phyloP scores from a whole-genome alignment of 257 asterid species.

The Solanum dulcamara region DNA sequence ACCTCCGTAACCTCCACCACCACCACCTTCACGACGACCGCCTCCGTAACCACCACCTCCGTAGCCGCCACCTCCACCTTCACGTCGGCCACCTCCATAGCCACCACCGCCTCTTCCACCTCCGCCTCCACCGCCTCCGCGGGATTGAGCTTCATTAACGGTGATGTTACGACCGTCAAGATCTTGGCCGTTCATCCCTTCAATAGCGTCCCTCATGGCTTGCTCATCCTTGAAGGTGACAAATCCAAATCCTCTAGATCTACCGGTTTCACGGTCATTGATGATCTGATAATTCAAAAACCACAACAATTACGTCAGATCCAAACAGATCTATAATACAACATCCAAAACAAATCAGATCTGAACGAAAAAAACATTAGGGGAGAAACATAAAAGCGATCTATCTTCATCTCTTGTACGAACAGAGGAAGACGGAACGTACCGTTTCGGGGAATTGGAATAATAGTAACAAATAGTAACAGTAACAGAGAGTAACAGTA shows the following conservation, averaged over 20 bases:
- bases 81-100: slow-evolving; percentile 5
- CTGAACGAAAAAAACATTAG: neutral
- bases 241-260: slow-evolving; percentile 92
- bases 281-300: slow-evolving; percentile 31
- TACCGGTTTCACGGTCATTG: slow-evolving; percentile 85
- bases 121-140: slow-evolving; percentile 23
- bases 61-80: slow-evolving; percentile 22
- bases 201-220: slow-evolving; percentile 69
- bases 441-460: slow-evolving; percentile 16
- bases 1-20: slow-evolving; percentile 8
- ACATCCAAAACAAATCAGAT: neutral
- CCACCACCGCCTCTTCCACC: slow-evolving; percentile 11
- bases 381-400: slow-evolving; percentile 13
- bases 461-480: neutral
- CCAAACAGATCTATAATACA: neutral
- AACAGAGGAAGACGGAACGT: slow-evolving; percentile 15
- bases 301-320: neutral
- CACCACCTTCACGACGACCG: slow-evolving; percentile 15
- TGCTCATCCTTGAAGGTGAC: slow-evolving; percentile 76
- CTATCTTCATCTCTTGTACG: slow-evolving; percentile 9
- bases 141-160: neutral
- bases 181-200: slow-evolving; percentile 71
- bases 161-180: slow-evolving; percentile 60
- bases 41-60: slow-evolving; percentile 1
- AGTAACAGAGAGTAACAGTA: neutral